A percentile compares a stretch with the other conserved stretches of the same genome.
Evolutionary conservation across 495 filamentous ascomycete genomes (phyloP).

Genomic region (Aspergillus leporis): DNA sequence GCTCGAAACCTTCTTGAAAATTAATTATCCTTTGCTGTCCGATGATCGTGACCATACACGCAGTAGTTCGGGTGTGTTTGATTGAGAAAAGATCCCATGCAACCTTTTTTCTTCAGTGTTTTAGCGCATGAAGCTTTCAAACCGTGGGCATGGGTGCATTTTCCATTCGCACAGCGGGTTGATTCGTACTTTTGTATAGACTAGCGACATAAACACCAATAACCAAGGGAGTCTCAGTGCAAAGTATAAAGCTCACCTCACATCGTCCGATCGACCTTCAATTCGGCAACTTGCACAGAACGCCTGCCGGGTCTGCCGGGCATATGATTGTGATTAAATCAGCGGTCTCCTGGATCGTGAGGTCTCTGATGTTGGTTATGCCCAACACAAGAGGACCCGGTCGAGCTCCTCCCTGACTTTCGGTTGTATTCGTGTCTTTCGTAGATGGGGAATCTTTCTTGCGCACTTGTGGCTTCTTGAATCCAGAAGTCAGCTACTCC

Average conservation of each 20-base stretch:
- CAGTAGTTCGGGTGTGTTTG: neutral
- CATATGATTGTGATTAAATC: neutral
- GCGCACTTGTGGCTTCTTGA: no score
- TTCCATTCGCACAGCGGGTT: neutral
- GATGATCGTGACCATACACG: neutral
- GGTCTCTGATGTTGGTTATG: neutral
- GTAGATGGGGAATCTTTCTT: neutral
- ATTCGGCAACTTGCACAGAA: neutral
- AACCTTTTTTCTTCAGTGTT: neutral
- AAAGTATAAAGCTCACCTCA: neutral
- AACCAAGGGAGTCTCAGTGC: neutral
- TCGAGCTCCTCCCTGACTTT: neutral
- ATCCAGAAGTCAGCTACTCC: no score
- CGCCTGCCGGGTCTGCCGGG: neutral
- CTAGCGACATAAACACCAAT: neutral
- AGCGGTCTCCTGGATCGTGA: neutral
- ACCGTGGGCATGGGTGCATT: neutral
- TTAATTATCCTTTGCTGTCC: neutral
- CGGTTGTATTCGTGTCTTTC: neutral
- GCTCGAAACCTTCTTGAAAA: neutral
- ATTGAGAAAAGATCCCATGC: neutral
- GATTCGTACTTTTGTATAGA: neutral
- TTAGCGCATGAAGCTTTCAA: neutral
- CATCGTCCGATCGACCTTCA: neutral
- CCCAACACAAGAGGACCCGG: neutral